Base-by-base conservation (phyloP, 257 asterid genomes). In the Handroanthus guayacan region DNA sequence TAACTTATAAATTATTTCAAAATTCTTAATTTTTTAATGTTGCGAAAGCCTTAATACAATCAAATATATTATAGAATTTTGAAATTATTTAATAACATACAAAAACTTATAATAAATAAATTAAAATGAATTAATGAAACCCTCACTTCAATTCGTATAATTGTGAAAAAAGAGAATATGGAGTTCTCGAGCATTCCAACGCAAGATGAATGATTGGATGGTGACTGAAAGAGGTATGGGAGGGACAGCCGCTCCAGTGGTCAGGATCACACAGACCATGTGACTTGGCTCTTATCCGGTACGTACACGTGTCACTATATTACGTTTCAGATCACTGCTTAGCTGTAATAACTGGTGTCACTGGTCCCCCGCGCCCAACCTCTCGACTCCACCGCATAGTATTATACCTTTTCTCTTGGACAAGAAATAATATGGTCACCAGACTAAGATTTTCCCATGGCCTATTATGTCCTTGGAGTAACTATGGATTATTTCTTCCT, bases 221-320 rank as follows among this genome's bases (percentile, higher is more conserved):
- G 9, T 43, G 67, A 78, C 82, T 72, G 71, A 52, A 63, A 71
- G 62, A 11, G 7, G 63, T 50, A 25, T 39, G 77, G 50, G 54
- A 62, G 58, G 66, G 78, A 9, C 79, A 79, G 62, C 75, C 57
- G 60, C 79, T 36, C 67, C 43, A 18, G 3, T 8, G 4, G 78
- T 74, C 80, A 6, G 18, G 39, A 73, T 82, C 85, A 77, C 78
- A 71, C 72, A 81, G 75, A 58, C 48, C 77, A 67, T 50, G 70
- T 79, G 78, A 77, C 77, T 57, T 86, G 83, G 81, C 66, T 13
- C 83, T 25, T 73, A 81, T 76, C 81, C 79, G 0, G 25, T 58
- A 58, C 36, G 5, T 41, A 58, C 87, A 81, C 88, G 86, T 83
- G 87, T 64, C 86, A 45, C 7, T 56, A 45, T 3, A 12, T 50